phyloP scores from a whole-genome alignment of 2,329 filamentous ascomycete species.

The Aspergillus intermedius region DNA sequence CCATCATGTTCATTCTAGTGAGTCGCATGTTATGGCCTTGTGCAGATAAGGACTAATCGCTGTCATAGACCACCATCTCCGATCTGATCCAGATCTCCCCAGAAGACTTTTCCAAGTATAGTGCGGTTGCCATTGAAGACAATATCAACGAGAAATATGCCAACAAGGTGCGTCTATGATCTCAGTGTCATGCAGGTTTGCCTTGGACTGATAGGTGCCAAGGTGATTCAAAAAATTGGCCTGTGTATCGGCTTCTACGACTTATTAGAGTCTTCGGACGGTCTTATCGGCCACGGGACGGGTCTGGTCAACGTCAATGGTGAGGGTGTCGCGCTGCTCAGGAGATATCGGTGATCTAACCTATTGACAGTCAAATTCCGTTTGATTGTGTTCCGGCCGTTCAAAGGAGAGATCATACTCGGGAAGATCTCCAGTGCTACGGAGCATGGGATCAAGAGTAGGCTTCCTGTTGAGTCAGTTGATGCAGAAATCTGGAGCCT shows the following conservation, averaged over 20 bases:
- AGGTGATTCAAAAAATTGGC: slow-evolving; percentile 88
- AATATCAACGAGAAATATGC: slow-evolving; percentile 96
- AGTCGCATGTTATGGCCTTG: slow-evolving; percentile 17
- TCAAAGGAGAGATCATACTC: slow-evolving; percentile 86
- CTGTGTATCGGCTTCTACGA: slow-evolving; percentile 93
- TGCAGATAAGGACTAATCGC: not conserved
- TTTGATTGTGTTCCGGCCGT: slow-evolving; percentile 87
- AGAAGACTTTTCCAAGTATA: slow-evolving; percentile 75
- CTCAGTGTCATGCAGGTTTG: not conserved
- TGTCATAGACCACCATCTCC: slow-evolving; percentile 72
- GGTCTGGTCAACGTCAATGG: slow-evolving; percentile 93
- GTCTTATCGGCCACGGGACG: slow-evolving; percentile 84
- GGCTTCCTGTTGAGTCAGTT: slow-evolving; percentile 14
- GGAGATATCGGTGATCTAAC: not conserved
- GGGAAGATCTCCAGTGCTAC: slow-evolving; percentile 74
- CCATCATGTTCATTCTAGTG: slow-evolving; percentile 47
- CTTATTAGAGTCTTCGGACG: slow-evolving; percentile 80
- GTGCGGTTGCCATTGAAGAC: slow-evolving; percentile 81
- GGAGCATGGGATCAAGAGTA: slow-evolving; percentile 65
- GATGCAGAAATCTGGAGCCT: slow-evolving; percentile 5
- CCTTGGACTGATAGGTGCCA: slow-evolving; percentile 3
- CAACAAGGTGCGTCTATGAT: slow-evolving; percentile 60
- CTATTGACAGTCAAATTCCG: slow-evolving; percentile 71
- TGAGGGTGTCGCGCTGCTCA: slow-evolving; percentile 33
- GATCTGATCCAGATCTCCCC: slow-evolving; percentile 92